Base-by-base conservation (phyloP, 768 basidiomycete genomes). In the Porphyrellus cyaneotinctus region DNA sequence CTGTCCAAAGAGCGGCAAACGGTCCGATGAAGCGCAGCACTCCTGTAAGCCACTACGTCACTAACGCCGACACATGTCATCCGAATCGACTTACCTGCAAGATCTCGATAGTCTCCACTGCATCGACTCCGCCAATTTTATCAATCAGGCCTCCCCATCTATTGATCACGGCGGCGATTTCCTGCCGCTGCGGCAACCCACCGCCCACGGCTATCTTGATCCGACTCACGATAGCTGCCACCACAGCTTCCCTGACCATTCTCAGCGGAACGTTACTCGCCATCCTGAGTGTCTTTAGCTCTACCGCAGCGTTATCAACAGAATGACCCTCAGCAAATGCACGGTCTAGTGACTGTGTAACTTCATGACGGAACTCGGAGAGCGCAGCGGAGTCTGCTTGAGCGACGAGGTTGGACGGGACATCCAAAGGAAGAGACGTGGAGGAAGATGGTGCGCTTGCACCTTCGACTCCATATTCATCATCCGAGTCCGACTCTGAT, bases 241-340 rank as follows among this genome's bases (percentile, higher is more conserved):
- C 77, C n/a, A 97, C 91, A 15, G 88, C 88, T 69, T 94, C 88
- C 47, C 89, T 79, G 15, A 97, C 94, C 46, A 84, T 78, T n/a
- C 79, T 80, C 18, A 97, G 78, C 12, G 90, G 81, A 24, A 97
- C 95, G 62, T 97, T 98, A 63, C 87, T 90, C 32, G 93, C 92
- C 91, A 98, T 95, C 44, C 95, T 88, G 41, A 99, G 80, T 39
- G 95, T 97, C 74, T 95, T 93, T 54, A 98, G 79, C 67, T 98
- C 95, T 56, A 98, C 88, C 1, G 90, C 79, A 2, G 94, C 93
- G 68, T 97, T 93, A 60, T 95, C 92, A 42, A 95, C 85, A 12
- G 85, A 87, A 72, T 97, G 94, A 3, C 81, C 86, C 70, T 99
- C 95, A 10, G 84, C 78, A 68, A 95, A 95, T 23, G 95, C 95